Conservation (phyloP, 2,329 filamentous ascomycete genomes). For the Fusarium sp. region DNA sequence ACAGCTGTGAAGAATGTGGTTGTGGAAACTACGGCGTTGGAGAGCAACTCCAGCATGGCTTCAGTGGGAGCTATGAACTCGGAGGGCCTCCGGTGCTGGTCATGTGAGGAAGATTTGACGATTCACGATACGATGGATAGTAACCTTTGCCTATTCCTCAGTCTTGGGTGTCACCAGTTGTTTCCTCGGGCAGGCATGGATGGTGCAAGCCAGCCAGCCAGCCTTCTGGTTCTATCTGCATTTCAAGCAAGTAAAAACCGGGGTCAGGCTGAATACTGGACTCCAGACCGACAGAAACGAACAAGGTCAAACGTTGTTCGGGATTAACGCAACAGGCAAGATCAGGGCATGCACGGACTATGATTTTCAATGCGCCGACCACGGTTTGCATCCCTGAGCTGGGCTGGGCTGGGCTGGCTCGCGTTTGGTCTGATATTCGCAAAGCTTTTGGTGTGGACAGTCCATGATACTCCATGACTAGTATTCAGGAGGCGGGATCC, state of each 20-base stretch:
- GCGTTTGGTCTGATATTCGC: not conserved
- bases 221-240: not conserved
- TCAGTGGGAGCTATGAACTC: not conserved
- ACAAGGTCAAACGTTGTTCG: constrained; percentile 13
- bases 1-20: not conserved
- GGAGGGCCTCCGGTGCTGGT: constrained; percentile 14
- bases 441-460: constrained; percentile 22
- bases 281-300: constrained; percentile 5
- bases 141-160: constrained; percentile 1
- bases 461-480: constrained; percentile 9
- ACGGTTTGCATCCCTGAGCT: constrained; percentile 4
- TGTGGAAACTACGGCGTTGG: not conserved
- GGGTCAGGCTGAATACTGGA: constrained; percentile 7
- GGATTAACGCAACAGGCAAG: constrained; percentile 16
- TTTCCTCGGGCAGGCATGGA: not conserved
- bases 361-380: constrained; percentile 34
- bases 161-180: constrained; percentile 3
- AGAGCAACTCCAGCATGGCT: not conserved
- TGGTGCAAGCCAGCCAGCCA: constrained; percentile 1
- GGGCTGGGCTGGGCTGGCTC: not conserved
- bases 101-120: not conserved
- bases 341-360: constrained; percentile 36
- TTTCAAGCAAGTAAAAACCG: not conserved
- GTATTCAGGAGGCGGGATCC: constrained; percentile 12
- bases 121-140: constrained; percentile 1